A percentile compares a stretch with the other conserved stretches of the same genome.
These are phyloP conservation scores for Phaeomoniella chlamydospora DNA, from an alignment of 2,329 filamentous ascomycete genomes.

Conservation along the genomic window DNA sequence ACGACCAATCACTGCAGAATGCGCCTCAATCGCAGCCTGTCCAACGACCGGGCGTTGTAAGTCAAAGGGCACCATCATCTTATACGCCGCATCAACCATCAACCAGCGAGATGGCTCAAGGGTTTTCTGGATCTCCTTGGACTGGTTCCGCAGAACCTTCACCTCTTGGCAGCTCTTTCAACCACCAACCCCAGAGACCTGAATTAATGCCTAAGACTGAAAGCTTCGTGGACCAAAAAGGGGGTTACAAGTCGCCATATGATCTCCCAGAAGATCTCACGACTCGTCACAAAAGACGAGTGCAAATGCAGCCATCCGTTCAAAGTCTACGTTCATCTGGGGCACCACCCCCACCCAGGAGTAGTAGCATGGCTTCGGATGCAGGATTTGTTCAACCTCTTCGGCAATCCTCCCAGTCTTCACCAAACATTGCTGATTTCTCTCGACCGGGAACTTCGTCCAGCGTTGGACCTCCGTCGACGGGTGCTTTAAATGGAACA, in stretches of 20 bases:
- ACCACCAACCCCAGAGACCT: constrained; percentile 13
- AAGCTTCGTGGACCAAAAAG: constrained; percentile 87
- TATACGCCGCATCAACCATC: constrained; percentile 38
- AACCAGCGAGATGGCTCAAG: constrained; percentile 29
- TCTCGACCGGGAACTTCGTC: constrained; percentile 8
- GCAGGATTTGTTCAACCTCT: constrained; percentile 3
- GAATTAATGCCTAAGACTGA: constrained; percentile 44
- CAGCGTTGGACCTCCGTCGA: constrained; percentile 8
- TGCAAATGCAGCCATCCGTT: constrained; percentile 42
- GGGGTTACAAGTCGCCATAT: constrained; percentile 86
- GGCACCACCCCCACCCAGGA: constrained; percentile 44
- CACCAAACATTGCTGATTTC: constrained; percentile 1
- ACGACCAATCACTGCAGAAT: constrained; percentile 11
- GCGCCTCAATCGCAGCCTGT: constrained; percentile 4
- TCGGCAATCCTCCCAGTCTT: constrained; percentile 4
- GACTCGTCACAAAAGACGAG: constrained; percentile 45
- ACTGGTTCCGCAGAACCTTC: neutral
- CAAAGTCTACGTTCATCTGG: constrained; percentile 25
- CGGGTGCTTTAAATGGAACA: neutral
- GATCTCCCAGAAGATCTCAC: constrained; percentile 78
- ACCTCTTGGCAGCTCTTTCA: too few species aligned
- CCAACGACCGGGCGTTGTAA: constrained; percentile 12
- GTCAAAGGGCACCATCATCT: constrained; percentile 18
- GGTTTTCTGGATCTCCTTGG: constrained; percentile 14
- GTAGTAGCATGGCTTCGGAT: constrained; percentile 41